Evolutionary conservation across 2,329 filamentous ascomycete genomes (phyloP).

Genomic region (Colletotrichum limetticola): DNA sequence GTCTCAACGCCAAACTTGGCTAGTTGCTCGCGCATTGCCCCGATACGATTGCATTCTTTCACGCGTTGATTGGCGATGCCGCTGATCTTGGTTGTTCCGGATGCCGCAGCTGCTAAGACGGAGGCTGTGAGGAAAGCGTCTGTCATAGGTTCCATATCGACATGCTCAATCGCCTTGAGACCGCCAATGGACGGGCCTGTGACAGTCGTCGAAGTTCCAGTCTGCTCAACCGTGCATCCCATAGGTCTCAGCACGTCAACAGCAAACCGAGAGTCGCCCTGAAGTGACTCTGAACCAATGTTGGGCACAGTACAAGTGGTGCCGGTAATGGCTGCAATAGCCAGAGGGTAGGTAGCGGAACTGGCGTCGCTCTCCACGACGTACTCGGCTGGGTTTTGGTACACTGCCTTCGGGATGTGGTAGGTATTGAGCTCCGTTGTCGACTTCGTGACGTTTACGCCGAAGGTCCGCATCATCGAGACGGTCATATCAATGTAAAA

Average conservation of each 20-base stretch:
- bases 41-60: constrained; percentile 97
- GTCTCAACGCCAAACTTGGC: constrained; percentile 92
- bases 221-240: constrained; percentile 92
- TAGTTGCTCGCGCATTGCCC: constrained; percentile 93
- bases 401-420: constrained; percentile 86
- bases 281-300: constrained; percentile 90
- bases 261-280: constrained; percentile 95
- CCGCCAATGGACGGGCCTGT: constrained; percentile 83
- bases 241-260: constrained; percentile 90
- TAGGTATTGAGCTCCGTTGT: constrained; percentile 88
- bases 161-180: constrained; percentile 79
- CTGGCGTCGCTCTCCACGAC: constrained; percentile 97
- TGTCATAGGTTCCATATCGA: constrained; percentile 99
- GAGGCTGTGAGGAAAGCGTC: constrained; percentile 97
- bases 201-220: constrained; percentile 87
- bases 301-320: constrained; percentile 97
- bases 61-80: constrained; percentile 98
- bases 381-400: constrained; percentile 87
- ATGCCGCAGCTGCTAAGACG: constrained; percentile 89
- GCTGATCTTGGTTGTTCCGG: constrained; percentile 84
- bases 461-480: constrained; percentile 95
- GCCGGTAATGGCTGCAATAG: constrained; percentile 93
- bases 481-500: constrained; percentile 99
- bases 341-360: constrained; percentile 95
- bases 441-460: constrained; percentile 82